phyloP scores from a whole-genome alignment of 257 asterid genomes.

The Fraxinus pennsylvanica region DNA sequence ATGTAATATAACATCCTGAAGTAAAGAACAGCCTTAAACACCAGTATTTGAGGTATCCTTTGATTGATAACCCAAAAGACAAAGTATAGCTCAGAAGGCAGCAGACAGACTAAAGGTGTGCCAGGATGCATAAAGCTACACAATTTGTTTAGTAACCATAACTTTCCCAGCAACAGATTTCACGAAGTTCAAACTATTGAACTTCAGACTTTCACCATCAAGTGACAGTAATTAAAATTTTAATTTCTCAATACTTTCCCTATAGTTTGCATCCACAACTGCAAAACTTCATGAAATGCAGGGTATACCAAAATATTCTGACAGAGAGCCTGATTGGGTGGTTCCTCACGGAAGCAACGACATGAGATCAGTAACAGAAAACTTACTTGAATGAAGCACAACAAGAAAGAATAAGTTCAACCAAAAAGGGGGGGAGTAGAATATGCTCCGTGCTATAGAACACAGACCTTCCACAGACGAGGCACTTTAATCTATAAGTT shows the following conservation, averaged over 20 bases:
- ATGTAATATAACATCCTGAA: not conserved
- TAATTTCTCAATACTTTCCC: constrained; percentile 15
- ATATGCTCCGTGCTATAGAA: constrained; percentile 42
- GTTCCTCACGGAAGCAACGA: constrained; percentile 9
- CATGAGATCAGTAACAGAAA: constrained; percentile 27
- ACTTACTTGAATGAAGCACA: constrained; percentile 23
- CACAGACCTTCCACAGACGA: constrained; percentile 77
- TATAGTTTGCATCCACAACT: not conserved
- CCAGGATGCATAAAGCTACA: constrained; percentile 8
- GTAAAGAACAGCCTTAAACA: constrained; percentile 9
- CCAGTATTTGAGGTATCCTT: constrained; percentile 3
- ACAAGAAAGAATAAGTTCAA: constrained; percentile 29
- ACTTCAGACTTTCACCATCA: constrained; percentile 17
- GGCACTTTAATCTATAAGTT: constrained; percentile 66
- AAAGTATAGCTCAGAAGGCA: not conserved
- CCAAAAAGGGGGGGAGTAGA: constrained; percentile 24
- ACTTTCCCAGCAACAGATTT: constrained; percentile 8
- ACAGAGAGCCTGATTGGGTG: constrained; percentile 22
- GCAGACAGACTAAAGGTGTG: constrained; percentile 14
- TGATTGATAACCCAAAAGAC: not conserved
- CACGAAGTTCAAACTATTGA: constrained; percentile 12
- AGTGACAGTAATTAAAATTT: constrained; percentile 3
- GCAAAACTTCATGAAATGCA: constrained; percentile 19
- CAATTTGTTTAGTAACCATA: constrained; percentile 5
- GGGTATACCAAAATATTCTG: constrained; percentile 22